Percentiles rank a stretch among this genome's conserved stretches.
These are phyloP conservation scores for Epichloe glyceriae DNA, from an alignment of 2,329 filamentous ascomycete genomes.

Conservation along the genomic window DNA sequence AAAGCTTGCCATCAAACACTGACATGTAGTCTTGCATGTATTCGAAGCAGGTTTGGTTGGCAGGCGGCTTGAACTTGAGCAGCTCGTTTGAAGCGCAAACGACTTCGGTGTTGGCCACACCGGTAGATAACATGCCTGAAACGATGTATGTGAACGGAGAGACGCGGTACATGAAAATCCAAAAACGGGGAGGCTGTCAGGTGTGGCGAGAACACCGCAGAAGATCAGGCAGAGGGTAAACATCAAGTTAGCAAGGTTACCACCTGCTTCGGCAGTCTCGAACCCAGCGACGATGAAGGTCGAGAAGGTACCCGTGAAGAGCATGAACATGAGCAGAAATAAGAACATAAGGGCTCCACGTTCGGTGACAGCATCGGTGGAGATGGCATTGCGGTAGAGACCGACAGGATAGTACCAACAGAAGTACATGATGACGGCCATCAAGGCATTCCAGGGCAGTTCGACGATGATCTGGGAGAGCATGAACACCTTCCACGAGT, in stretches of 20 bases:
- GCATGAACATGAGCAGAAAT: slow-evolving; percentile 58
- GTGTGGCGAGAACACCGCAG: slow-evolving; percentile 58
- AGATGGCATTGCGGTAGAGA: slow-evolving; percentile 55
- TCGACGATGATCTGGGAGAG: slow-evolving; percentile 73
- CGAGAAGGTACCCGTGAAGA: slow-evolving; percentile 73
- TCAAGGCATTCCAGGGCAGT: slow-evolving; percentile 69
- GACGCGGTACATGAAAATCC: slow-evolving; percentile 69
- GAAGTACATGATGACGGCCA: slow-evolving; percentile 64
- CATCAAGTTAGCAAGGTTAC: slow-evolving; percentile 61
- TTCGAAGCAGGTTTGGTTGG: slow-evolving; percentile 41
- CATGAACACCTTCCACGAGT: slow-evolving; percentile 79
- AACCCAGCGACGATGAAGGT: slow-evolving; percentile 65
- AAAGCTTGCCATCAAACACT: slow-evolving; percentile 38
- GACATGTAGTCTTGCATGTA: slow-evolving; percentile 43
- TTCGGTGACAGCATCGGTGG: slow-evolving; percentile 46
- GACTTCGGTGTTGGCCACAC: slow-evolving; percentile 53
- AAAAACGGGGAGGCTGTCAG: slow-evolving; percentile 56
- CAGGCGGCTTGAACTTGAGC: slow-evolving; percentile 49
- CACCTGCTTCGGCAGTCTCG: slow-evolving; percentile 60
- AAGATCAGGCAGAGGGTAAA: slow-evolving; percentile 65
- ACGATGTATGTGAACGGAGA: slow-evolving; percentile 77
- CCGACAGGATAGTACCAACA: slow-evolving; percentile 82
- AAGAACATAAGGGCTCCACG: slow-evolving; percentile 72
- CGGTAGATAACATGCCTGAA: slow-evolving; percentile 55
- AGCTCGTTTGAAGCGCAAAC: slow-evolving; percentile 58